Conservation (phyloP, 2,329 filamentous ascomycete genomes). For the Pyrenophora seminiperda region DNA sequence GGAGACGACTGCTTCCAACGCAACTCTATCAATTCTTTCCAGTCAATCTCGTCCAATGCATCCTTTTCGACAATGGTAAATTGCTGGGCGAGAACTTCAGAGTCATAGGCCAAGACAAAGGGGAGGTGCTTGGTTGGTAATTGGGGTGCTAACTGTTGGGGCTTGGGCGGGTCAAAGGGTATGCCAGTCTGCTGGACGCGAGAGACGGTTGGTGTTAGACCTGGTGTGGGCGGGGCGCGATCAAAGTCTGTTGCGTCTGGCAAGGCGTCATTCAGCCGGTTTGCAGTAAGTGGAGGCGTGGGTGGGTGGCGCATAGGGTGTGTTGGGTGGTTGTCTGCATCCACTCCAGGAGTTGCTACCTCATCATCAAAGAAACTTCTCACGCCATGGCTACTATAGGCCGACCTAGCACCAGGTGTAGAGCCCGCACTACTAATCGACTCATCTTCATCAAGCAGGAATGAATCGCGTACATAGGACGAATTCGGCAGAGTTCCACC, state of each 20-base stretch:
- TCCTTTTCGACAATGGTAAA: constrained; percentile 87
- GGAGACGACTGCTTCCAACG: constrained; percentile 75
- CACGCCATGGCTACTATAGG: constrained; percentile 47
- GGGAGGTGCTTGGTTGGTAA: constrained; percentile 63
- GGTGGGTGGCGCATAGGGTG: constrained; percentile 49
- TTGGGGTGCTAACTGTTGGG: constrained; percentile 20
- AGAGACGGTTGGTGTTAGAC: constrained; percentile 44
- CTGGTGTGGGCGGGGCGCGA: constrained; percentile 45
- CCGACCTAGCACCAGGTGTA: constrained; percentile 56
- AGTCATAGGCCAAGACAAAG: constrained; percentile 81
- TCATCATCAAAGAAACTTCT: constrained; percentile 59
- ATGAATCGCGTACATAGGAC: constrained; percentile 48
- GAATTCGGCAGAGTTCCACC: constrained; percentile 50
- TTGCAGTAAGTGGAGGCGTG: constrained; percentile 52
- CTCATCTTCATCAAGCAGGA: constrained; percentile 60
- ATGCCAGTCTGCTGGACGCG: constrained; percentile 30
- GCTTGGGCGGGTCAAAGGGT: constrained; percentile 28
- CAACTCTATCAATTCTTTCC: constrained; percentile 85
- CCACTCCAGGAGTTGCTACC: constrained; percentile 42
- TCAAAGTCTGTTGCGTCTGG: constrained; percentile 41
- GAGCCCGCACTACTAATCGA: constrained; percentile 60
- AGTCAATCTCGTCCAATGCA: constrained; percentile 83
- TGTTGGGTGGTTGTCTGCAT: constrained; percentile 33
- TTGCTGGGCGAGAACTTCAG: constrained; percentile 77
- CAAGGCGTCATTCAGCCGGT: constrained; percentile 32